Base-by-base conservation (phyloP, 1,284 basidiomycete species). In the Puccinia triticina region DNA sequence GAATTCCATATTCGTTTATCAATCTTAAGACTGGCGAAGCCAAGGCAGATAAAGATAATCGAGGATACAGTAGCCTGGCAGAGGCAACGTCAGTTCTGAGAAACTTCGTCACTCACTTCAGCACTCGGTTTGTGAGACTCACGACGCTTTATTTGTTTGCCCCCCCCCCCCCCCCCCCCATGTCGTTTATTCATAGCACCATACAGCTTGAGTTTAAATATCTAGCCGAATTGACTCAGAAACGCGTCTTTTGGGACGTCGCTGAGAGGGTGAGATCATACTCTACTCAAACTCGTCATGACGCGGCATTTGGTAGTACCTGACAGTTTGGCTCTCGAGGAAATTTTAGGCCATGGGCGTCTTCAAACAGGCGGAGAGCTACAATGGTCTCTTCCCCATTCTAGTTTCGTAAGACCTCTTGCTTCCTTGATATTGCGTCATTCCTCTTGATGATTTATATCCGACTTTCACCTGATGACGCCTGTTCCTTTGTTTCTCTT, bases 201-300 rank as follows among this genome's bases (percentile, higher is more conserved):
- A 88, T 95, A 37, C 94, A 96, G 87, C 90, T 97, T 34, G 95
- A 96, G 87, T 92, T 98, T 87, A 92, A 93, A 85, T 96, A 97
- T 86, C 89, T 98, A n/a, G 91, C 91, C 59, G 88, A 92, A 83
- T 87, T 96, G 73, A 95, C 93, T 0, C 92, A 91, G 5, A 91
- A 96, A 79, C 89, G 90, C 14, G 88, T 88, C 1, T 98, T 94
- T 86, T 97, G 95, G 95, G 88, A 90, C 74, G 91, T 91, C 80
- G 94, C 90, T 0, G 95, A 96, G 86, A 90, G 89, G 85, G 93
- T 92, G 55, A 43, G 40, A 43, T 12, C 29, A 89, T 83, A 18
- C 23, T 34, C 34, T 43, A 53, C 53, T 43, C 4, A 23, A 5
- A 50, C 43, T 40, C 48, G 12, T 18, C 57, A 7, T 5, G 21